phyloP scores from a whole-genome alignment of 2,329 filamentous ascomycete genomes.

The Hortaea werneckii region DNA sequence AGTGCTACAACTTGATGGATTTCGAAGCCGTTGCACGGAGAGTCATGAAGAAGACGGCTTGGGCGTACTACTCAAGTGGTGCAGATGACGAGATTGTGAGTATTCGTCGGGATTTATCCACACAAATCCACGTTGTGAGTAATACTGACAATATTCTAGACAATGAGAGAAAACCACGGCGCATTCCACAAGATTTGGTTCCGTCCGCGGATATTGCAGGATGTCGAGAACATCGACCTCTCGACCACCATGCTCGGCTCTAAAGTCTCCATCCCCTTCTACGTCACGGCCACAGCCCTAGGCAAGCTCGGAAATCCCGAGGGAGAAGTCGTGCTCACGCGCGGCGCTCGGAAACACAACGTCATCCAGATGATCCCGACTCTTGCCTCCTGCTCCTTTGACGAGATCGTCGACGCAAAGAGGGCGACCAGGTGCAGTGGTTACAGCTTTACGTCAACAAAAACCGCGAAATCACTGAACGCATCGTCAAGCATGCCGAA shows the following conservation, averaged over 20 bases:
- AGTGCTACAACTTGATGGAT: constrained; percentile 90
- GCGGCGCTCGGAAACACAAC: constrained; percentile 72
- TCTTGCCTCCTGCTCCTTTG: constrained; percentile 90
- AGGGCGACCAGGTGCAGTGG: constrained; percentile 83
- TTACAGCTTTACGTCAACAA: constrained; percentile 85
- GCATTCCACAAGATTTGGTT: constrained; percentile 99
- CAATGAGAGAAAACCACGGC: constrained; percentile 86
- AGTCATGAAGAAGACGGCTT: constrained; percentile 92
- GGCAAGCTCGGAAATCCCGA: constrained; percentile 91
- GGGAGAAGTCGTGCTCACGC: constrained; percentile 84
- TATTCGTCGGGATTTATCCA: not conserved
- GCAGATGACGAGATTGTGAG: constrained; percentile 79
- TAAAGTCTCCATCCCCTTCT: constrained; percentile 78
- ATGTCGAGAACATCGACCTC: constrained; percentile 80
- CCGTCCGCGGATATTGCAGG: constrained; percentile 74
- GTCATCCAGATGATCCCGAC: constrained; percentile 99
- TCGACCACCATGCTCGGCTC: constrained; percentile 89
- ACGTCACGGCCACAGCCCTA: constrained; percentile 89
- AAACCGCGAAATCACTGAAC: constrained; percentile 78
- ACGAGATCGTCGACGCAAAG: constrained; percentile 85
- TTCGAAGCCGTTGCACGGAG: constrained; percentile 86
- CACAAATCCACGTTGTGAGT: too few relatives aligned
- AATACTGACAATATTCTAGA: constrained; percentile 40
- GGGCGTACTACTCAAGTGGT: constrained; percentile 95
- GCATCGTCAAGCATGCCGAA: constrained; percentile 88